Evolutionary conservation across 768 basidiomycete genomes (phyloP), one percentile per base, ranked within the genome.

Genomic region (Phanerochaete sordida): DNA sequence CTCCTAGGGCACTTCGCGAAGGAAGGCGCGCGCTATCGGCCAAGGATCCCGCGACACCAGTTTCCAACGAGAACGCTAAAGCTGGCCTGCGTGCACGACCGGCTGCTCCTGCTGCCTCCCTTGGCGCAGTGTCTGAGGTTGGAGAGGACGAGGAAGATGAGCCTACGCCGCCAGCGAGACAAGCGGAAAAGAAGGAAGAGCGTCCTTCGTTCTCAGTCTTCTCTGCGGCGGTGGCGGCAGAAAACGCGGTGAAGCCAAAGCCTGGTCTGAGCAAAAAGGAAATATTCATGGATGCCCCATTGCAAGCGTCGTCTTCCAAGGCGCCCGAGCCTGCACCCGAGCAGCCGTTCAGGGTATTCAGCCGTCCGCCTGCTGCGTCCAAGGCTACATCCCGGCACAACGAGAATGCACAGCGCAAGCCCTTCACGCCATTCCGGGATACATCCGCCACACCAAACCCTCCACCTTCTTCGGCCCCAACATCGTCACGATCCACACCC

Each of bases 281-380:
- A 5, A 48, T 48, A 2, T 76, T 78, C 56, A 69, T 69, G 7
- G 77, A 80, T 51, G 64, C 73, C 7, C 70, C 76, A 55, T 69
- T 53, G 16, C 26, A 56, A 8, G 37, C 53, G 21, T 27, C 30
- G 39, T 43, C 39, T 9, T 43, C 39, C 4, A 43, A 43, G 19
- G 8, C 19, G 8, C 19, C 39, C 19, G 39, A 13, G 6, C 33
- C 33, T 35, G 33, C 7, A 11, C 26, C 60, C 2, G 23, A 13
- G 13, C 61, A 75, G 15, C 77, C 79, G 12, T 77, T 77, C 67
- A 88, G 75, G 62, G 90, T 92, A 21, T 92, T 92, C 72, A 88
- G 84, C 59, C 82, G 87, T 16, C 90, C 79, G n/a, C 73, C 85
- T 0, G 56, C 19, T 58, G 19, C 27, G 19, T 31, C 28, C 11